Conservation (phyloP, 1,284 basidiomycete genomes). For the Malassezia obtusa region DNA sequence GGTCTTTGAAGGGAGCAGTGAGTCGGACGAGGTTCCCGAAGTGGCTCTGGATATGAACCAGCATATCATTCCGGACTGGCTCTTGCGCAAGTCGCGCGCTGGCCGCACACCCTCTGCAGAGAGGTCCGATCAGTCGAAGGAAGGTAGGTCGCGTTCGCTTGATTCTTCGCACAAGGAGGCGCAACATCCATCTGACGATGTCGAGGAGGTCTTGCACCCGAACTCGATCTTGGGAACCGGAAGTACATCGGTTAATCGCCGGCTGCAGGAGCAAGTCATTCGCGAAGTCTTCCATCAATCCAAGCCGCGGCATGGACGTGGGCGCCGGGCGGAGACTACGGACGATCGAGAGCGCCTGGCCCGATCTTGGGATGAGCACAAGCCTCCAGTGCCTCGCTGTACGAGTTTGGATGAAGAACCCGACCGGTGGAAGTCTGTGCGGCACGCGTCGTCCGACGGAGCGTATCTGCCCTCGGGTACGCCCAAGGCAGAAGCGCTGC, state of each 20-base stretch:
- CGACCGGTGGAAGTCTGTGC: neutral
- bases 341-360: slow-evolving; percentile 18
- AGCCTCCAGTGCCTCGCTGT: neutral
- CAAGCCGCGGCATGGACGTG: slow-evolving; percentile 21
- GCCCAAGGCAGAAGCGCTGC: neutral
- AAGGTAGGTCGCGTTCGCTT: neutral
- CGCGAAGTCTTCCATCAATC: slow-evolving; percentile 43
- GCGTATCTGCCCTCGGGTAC: neutral
- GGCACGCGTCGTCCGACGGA: neutral
- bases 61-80: slow-evolving; percentile 91
- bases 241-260: slow-evolving; percentile 44
- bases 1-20: slow-evolving; percentile 43
- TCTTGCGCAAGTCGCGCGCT: slow-evolving; percentile 50
- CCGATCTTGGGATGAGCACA: slow-evolving; percentile 25
- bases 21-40: slow-evolving; percentile 52
- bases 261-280: slow-evolving; percentile 42
- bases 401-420: neutral
- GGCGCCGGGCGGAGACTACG: slow-evolving; percentile 21
- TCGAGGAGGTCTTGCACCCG: neutral
- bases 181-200: too few species aligned
- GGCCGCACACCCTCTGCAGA: neutral
- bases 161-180: neutral
- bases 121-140: neutral
- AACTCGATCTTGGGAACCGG: slow-evolving; percentile 30
- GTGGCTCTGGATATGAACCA: slow-evolving; percentile 84